phyloP scores from a whole-genome alignment of 352 stramenopile genomes.

The Globisporangium paroecandrum region DNA sequence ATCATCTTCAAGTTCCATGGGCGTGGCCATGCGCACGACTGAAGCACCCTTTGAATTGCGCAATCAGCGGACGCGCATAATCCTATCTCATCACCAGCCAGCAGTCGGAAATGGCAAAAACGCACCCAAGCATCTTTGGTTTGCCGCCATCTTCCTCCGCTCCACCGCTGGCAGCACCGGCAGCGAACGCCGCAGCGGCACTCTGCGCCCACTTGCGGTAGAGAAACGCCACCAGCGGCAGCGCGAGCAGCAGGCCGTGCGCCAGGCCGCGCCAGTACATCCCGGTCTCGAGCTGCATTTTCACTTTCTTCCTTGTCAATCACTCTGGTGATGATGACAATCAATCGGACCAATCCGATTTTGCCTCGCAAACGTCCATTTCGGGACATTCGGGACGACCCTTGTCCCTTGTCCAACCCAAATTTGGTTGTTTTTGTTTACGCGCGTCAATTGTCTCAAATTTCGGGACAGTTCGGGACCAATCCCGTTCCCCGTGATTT shows the following conservation, averaged over 20 bases:
- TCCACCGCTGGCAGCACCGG: conserved; percentile 14
- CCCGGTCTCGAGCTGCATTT: conserved; percentile 2
- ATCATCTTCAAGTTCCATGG: not conserved
- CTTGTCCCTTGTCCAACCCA: not conserved
- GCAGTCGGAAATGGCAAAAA: not conserved
- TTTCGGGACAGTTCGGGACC: not conserved
- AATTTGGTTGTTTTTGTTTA: not conserved
- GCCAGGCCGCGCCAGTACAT: conserved; percentile 50
- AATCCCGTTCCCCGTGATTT: not conserved
- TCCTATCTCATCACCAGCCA: not conserved
- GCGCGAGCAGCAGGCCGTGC: conserved; percentile 47
- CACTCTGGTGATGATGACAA: not conserved
- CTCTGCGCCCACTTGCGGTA: conserved; percentile 44
- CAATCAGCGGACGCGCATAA: conserved; percentile 9
- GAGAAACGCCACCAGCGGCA: conserved; percentile 43
- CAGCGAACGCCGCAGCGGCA: not conserved
- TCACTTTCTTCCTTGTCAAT: not conserved
- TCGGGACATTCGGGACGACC: conserved; percentile 12
- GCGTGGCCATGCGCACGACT: not conserved
- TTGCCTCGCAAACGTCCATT: not conserved
- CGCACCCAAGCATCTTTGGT: conserved; percentile 44
- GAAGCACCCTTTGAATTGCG: conserved; percentile 1
- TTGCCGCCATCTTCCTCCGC: conserved; percentile 16
- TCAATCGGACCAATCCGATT: not conserved
- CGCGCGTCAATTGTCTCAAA: not conserved